Evolutionary conservation across 1,284 basidiomycete species (phyloP).

Genomic region (Grifola frondosa): DNA sequence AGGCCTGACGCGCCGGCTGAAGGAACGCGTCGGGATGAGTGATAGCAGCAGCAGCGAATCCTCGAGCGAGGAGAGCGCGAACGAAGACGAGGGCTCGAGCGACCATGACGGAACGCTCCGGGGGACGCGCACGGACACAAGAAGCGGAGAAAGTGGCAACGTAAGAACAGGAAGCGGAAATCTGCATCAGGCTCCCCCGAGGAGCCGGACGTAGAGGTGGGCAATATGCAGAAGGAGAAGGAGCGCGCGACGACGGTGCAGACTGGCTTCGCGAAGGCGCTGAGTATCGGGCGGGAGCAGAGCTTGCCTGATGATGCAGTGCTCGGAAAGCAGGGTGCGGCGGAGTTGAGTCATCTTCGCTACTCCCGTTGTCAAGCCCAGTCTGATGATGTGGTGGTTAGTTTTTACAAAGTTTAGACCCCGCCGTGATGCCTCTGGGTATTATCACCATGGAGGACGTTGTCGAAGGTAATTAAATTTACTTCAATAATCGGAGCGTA

Average conservation of each 20-base stretch:
- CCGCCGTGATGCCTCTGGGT: conserved; percentile 74
- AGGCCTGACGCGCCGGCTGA: conserved; percentile 65
- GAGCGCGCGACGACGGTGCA: conserved; percentile 12
- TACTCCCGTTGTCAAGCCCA: background rate
- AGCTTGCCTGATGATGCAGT: conserved; percentile 82
- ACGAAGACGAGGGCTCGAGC: conserved; percentile 31
- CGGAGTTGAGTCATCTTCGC: conserved; percentile 46
- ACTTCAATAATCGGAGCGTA: background rate
- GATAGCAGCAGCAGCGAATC: conserved; percentile 45
- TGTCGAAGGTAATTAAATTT: conserved; percentile 63
- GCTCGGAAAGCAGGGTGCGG: conserved; percentile 63
- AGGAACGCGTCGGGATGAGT: conserved; percentile 64
- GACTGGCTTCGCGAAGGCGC: conserved; percentile 26
- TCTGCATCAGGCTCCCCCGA: conserved; percentile 12
- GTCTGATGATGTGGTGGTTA: conserved; percentile 26
- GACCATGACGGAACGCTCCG: conserved; percentile 13
- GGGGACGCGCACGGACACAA: conserved; percentile 9
- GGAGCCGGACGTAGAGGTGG: conserved; percentile 13
- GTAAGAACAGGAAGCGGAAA: conserved; percentile 20
- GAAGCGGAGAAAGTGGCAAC: conserved; percentile 17
- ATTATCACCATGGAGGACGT: conserved; percentile 94
- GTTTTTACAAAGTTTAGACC: conserved; percentile 75
- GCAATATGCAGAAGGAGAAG: conserved; percentile 14
- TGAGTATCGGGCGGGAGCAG: conserved; percentile 59
- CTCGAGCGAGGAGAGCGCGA: conserved; percentile 29